These are phyloP conservation scores for Penicillium sp. DNA, from an alignment of 2,329 filamentous ascomycete genomes.

Conservation along the genomic window DNA sequence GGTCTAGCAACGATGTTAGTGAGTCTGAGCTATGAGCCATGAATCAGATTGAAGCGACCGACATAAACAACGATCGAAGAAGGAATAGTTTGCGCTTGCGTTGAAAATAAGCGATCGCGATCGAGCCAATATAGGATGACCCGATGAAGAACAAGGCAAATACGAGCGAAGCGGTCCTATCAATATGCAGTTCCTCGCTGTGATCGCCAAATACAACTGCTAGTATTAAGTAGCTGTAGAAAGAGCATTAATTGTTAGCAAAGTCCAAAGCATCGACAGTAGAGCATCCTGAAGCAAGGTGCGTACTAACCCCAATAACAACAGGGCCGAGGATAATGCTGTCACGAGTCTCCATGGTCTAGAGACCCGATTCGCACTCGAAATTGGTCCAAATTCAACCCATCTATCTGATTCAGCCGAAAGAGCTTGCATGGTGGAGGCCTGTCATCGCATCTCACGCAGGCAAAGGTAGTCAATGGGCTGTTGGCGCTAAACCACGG, in stretches of 20 bases:
- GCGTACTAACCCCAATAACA: constrained; percentile 39
- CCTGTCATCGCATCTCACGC: constrained; percentile 7
- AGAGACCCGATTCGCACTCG: constrained; percentile 1
- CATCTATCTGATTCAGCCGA: constrained; percentile 8
- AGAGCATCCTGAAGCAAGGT: neutral
- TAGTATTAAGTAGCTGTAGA: constrained; percentile 38
- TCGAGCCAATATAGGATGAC: constrained; percentile 34
- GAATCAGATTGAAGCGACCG: constrained; percentile 16
- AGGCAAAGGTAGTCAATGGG: neutral
- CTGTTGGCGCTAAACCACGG: neutral
- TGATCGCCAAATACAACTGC: constrained; percentile 38
- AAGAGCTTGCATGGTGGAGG: constrained; percentile 13
- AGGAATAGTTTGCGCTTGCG: constrained; percentile 35
- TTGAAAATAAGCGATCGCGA: constrained; percentile 35
- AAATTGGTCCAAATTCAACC: neutral
- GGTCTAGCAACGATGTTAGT: constrained; percentile 33
- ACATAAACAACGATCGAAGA: constrained; percentile 42
- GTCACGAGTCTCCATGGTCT: constrained; percentile 36
- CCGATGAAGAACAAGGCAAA: constrained; percentile 37
- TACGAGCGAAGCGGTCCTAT: constrained; percentile 34
- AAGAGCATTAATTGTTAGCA: neutral
- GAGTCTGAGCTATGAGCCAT: constrained; percentile 9
- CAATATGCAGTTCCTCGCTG: constrained; percentile 26
- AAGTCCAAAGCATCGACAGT: neutral
- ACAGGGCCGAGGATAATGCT: constrained; percentile 34